Conservation (phyloP, 371 early-diverging fungal species). For the Apophysomyces trapeziformis region DNA sequence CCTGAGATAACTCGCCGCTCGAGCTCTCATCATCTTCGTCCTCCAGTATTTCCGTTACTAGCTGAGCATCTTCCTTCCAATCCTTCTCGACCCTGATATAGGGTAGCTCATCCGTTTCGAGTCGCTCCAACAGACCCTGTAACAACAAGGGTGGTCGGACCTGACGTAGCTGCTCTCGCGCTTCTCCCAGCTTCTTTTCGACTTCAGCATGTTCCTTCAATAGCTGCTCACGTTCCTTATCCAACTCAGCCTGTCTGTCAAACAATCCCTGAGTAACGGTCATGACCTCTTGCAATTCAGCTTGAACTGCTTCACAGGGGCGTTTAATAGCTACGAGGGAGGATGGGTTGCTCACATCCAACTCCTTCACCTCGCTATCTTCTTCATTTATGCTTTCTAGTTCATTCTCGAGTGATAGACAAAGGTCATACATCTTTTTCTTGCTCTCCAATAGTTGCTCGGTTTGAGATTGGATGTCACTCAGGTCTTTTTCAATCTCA, state of each 20-base stretch:
- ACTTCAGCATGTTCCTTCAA: slow-evolving; percentile 42
- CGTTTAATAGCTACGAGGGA: background rate
- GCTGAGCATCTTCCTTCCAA: slow-evolving; percentile 55
- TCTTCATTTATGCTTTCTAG: slow-evolving; percentile 16
- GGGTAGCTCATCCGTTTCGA: slow-evolving; percentile 47
- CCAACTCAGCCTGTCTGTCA: slow-evolving; percentile 34
- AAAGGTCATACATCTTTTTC: slow-evolving; percentile 56
- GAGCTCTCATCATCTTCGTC: slow-evolving; percentile 21
- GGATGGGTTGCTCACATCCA: too few species aligned
- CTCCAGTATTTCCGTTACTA: slow-evolving; percentile 45
- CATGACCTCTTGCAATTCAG: slow-evolving; percentile 40
- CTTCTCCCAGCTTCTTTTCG: slow-evolving; percentile 40
- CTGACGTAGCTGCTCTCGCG: slow-evolving; percentile 40
- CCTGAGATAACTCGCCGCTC: slow-evolving; percentile 9
- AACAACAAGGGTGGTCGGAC: slow-evolving; percentile 58
- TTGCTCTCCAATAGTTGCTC: slow-evolving; percentile 47
- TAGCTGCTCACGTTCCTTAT: slow-evolving; percentile 32
- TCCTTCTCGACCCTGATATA: slow-evolving; percentile 44
- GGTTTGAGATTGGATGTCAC: slow-evolving; percentile 43
- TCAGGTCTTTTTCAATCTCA: slow-evolving; percentile 63
- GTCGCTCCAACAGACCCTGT: slow-evolving; percentile 56
- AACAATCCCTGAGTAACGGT: slow-evolving; percentile 37
- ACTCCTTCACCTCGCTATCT: background rate
- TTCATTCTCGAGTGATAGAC: slow-evolving; percentile 50
- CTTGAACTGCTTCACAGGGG: slow-evolving; percentile 18